A percentile compares a stretch with the other conserved stretches of the same genome.
These are phyloP conservation scores for Boletus albobrunnescens DNA, from an alignment of 1,284 basidiomycete species.

Conservation along the genomic window DNA sequence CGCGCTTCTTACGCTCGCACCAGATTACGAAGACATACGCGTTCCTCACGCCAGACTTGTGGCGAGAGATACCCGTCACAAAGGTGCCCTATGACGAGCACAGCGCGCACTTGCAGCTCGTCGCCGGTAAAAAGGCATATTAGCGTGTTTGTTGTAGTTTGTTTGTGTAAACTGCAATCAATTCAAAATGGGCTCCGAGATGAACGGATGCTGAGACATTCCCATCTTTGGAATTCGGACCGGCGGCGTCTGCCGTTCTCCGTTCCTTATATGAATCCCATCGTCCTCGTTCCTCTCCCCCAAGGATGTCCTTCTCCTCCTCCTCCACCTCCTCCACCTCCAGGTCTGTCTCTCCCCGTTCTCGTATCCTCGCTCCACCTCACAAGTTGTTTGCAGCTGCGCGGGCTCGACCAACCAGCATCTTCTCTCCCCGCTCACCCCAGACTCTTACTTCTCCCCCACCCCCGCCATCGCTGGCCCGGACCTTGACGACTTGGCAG, in stretches of 20 bases:
- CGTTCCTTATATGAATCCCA: background rate
- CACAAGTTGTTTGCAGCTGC: slow-evolving; percentile 10
- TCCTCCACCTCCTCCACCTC: slow-evolving; percentile 22
- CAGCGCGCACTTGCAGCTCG: slow-evolving; percentile 84
- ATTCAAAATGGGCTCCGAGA: background rate
- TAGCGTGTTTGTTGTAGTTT: slow-evolving; percentile 44
- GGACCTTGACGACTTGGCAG: slow-evolving; percentile 8
- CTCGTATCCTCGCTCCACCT: too few species aligned
- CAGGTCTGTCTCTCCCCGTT: slow-evolving; percentile 21
- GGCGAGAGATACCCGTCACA: slow-evolving; percentile 90
- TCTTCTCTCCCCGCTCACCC: slow-evolving; percentile 19
- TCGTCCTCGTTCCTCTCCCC: background rate
- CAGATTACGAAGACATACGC: slow-evolving; percentile 96
- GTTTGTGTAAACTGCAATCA: background rate
- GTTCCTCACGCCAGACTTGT: slow-evolving; percentile 97
- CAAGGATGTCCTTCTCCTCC: slow-evolving; percentile 5
- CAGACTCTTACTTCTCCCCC: slow-evolving; percentile 13
- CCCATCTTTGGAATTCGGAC: background rate
- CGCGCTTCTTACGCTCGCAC: background rate
- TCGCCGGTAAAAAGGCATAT: slow-evolving; percentile 78
- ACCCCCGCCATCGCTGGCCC: slow-evolving; percentile 11
- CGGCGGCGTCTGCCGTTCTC: background rate
- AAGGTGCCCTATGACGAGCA: slow-evolving; percentile 93
- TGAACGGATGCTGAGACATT: background rate
- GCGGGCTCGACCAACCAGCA: slow-evolving; percentile 9